phyloP scores from a whole-genome alignment of 306 rosid genomes.

The Glycyrrhiza uralensis region DNA sequence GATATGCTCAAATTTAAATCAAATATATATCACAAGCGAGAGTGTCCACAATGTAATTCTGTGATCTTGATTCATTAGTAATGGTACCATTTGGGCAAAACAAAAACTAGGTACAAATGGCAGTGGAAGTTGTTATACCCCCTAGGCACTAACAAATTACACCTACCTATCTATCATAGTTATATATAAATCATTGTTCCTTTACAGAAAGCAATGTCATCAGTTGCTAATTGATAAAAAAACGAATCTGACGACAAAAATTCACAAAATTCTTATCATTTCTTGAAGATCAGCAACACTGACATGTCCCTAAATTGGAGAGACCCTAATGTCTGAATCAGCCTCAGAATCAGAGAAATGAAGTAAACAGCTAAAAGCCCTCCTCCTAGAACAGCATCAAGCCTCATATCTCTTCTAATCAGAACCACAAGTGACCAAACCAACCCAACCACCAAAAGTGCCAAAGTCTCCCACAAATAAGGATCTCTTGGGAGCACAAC shows the following conservation, averaged over 20 bases:
- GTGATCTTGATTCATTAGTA: not conserved
- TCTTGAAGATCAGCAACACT: not conserved
- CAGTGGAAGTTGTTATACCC: constrained; percentile 20
- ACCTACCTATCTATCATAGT: constrained; percentile 1
- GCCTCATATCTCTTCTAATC: constrained; percentile 42
- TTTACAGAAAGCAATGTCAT: constrained; percentile 8
- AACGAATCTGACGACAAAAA: not conserved
- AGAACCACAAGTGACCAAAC: constrained; percentile 45
- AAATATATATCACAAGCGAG: not conserved
- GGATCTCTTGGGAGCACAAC: constrained; percentile 43
- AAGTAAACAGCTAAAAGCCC: constrained; percentile 48
- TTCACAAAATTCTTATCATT: not conserved
- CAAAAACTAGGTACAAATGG: not conserved
- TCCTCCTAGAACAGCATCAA: constrained; percentile 44
- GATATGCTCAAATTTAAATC: not conserved
- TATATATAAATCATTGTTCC: not conserved
- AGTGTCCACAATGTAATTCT: not conserved
- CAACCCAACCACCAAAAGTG: constrained; percentile 41
- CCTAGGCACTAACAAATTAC: not conserved
- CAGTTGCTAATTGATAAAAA: constrained; percentile 1
- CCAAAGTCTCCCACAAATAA: constrained; percentile 49
- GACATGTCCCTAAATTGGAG: constrained; percentile 23
- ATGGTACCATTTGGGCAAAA: not conserved
- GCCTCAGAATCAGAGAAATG: constrained; percentile 39
- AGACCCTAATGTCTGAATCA: constrained; percentile 44